Conservation (phyloP, 345 rosid genomes). For the Boechera divaricarpa region DNA sequence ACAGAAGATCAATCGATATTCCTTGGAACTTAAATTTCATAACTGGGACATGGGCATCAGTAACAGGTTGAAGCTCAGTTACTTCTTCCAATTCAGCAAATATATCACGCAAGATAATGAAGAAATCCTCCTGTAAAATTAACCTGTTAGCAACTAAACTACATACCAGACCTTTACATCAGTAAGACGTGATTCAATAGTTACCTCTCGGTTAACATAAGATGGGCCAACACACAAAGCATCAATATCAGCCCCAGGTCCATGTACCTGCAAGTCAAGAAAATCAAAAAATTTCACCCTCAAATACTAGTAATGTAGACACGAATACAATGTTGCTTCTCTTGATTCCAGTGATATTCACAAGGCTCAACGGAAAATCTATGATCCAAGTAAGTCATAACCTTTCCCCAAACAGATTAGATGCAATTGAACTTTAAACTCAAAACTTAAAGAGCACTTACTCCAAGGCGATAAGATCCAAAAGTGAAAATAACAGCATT, state of each 20-base stretch:
- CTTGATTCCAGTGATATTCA: neutral
- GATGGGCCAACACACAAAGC: slow-evolving; percentile 96
- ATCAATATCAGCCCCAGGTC: slow-evolving; percentile 87
- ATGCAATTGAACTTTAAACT: neutral
- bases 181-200: neutral
- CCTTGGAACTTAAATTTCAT: slow-evolving; percentile 92
- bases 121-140: slow-evolving; percentile 75
- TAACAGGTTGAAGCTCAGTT: slow-evolving; percentile 85
- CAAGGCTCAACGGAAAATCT: neutral
- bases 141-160: slow-evolving; percentile 20
- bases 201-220: slow-evolving; percentile 82
- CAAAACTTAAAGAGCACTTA: slow-evolving; percentile 46
- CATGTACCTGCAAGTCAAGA: slow-evolving; percentile 65
- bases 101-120: slow-evolving; percentile 66
- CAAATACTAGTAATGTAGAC: neutral
- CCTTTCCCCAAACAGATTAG: neutral
- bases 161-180: slow-evolving; percentile 40
- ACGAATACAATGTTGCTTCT: neutral
- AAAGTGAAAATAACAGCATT: slow-evolving; percentile 83
- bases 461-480: slow-evolving; percentile 93
- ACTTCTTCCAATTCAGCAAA: slow-evolving; percentile 81
- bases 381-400: neutral
- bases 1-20: slow-evolving; percentile 88
- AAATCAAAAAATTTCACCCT: neutral
- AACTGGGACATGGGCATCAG: slow-evolving; percentile 95